Evolutionary conservation across 2,329 filamentous ascomycete genomes (phyloP).

Genomic region (Curvularia eragrostidis): DNA sequence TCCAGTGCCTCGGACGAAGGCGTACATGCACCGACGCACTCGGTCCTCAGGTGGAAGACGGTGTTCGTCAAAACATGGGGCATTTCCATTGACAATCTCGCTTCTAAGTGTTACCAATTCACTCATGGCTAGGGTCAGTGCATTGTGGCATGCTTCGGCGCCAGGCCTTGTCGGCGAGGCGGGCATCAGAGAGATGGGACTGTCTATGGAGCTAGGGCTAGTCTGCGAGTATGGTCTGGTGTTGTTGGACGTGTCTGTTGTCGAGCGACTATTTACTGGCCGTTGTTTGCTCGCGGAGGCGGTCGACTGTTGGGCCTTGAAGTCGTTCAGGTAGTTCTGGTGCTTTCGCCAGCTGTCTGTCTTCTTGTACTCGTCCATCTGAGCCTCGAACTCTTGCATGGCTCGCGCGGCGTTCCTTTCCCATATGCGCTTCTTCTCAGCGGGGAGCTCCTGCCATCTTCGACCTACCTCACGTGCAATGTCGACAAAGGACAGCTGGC

Average conservation of each 20-base stretch:
- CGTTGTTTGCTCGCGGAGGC: conserved; percentile 26
- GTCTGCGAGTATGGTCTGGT: conserved; percentile 32
- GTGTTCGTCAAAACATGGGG: conserved; percentile 34
- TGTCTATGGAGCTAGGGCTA: conserved; percentile 42
- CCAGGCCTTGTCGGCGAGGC: conserved; percentile 25
- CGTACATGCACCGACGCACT: conserved; percentile 41
- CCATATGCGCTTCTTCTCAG: conserved; percentile 48
- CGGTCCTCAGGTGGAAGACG: conserved; percentile 42
- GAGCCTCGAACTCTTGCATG: conserved; percentile 48
- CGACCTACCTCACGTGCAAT: conserved; percentile 50
- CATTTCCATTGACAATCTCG: conserved; percentile 37
- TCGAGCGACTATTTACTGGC: conserved; percentile 29
- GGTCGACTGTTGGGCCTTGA: conserved; percentile 41
- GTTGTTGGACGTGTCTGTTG: conserved; percentile 33
- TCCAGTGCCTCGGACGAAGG: conserved; percentile 45
- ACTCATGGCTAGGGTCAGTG: conserved; percentile 46
- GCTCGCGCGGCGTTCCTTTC: conserved; percentile 48
- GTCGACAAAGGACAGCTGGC: conserved; percentile 48
- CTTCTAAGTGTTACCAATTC: conserved; percentile 42
- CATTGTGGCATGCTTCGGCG: conserved; percentile 44
- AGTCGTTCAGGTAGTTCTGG: conserved; percentile 46
- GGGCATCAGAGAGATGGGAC: conserved; percentile 35
- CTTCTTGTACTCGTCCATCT: conserved; percentile 51
- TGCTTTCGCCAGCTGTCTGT: conserved; percentile 48
- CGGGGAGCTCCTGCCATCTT: conserved; percentile 47